These are phyloP conservation scores for Trichosporon ovoides DNA, from an alignment of 1,284 basidiomycete species.

Conservation along the genomic window DNA sequence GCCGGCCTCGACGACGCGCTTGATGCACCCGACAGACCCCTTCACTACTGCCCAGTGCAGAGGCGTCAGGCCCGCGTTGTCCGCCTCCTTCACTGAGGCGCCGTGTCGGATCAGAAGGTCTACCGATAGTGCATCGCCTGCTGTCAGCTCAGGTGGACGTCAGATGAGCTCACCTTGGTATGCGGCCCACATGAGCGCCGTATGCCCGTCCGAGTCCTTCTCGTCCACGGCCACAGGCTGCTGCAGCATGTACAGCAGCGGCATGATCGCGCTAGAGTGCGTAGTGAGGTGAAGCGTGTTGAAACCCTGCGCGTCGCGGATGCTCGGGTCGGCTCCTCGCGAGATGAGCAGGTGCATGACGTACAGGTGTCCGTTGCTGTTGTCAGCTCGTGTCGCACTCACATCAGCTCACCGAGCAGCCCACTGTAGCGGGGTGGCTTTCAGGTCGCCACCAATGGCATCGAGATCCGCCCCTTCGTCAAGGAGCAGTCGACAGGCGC, in stretches of 20 bases:
- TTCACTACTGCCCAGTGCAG: conserved; percentile 99
- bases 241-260: conserved; percentile 84
- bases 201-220: conserved; percentile 86
- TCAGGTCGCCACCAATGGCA: conserved; percentile 85
- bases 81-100: conserved; percentile 67
- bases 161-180: conserved; percentile 63
- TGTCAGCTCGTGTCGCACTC: not conserved
- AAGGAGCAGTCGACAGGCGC: conserved; percentile 59
- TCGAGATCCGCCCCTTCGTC: conserved; percentile 95
- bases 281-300: conserved; percentile 92
- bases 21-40: conserved; percentile 79
- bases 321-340: conserved; percentile 85
- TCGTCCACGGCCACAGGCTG: conserved; percentile 84
- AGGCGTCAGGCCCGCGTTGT: conserved; percentile 79
- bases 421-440: conserved; percentile 98
- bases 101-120: conserved; percentile 85
- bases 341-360: conserved; percentile 84
- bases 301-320: conserved; percentile 90
- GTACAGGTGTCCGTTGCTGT: conserved; percentile 85
- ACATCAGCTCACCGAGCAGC: conserved; percentile 59
- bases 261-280: conserved; percentile 90
- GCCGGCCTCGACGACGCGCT: conserved; percentile 75
- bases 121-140: conserved; percentile 78
- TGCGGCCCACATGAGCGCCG: conserved; percentile 96
- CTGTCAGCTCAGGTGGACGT: not conserved